Evolutionary conservation across 2,329 filamentous ascomycete species (phyloP).

Genomic region (Fusarium liriodendri): DNA sequence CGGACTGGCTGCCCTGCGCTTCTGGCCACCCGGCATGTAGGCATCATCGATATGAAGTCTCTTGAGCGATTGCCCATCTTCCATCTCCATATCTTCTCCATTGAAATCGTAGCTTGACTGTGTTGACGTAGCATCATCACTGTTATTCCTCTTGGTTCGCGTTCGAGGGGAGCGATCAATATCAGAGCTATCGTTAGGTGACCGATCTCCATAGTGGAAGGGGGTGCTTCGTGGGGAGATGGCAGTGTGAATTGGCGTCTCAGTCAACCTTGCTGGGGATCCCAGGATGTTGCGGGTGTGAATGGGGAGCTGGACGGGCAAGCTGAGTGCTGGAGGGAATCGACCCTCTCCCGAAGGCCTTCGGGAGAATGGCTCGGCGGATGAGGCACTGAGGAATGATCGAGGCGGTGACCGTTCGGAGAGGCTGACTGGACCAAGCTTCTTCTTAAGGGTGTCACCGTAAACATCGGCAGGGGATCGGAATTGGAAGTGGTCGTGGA

Average conservation of each 20-base stretch:
- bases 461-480: constrained; percentile 59
- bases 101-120: constrained; percentile 57
- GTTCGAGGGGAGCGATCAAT: constrained; percentile 60
- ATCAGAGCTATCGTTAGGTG: constrained; percentile 57
- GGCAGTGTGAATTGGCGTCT: constrained; percentile 61
- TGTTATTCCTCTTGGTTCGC: constrained; percentile 62
- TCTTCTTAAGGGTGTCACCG: constrained; percentile 64
- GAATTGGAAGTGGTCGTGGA: constrained; percentile 63
- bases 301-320: constrained; percentile 60
- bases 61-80: constrained; percentile 63
- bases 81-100: constrained; percentile 60
- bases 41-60: constrained; percentile 62
- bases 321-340: constrained; percentile 51
- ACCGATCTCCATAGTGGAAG: constrained; percentile 57
- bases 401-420: constrained; percentile 60
- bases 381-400: constrained; percentile 56
- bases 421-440: constrained; percentile 61
- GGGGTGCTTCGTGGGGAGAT: constrained; percentile 58
- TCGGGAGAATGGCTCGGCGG: constrained; percentile 52
- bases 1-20: constrained; percentile 68
- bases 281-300: constrained; percentile 56
- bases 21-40: constrained; percentile 58
- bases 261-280: constrained; percentile 56
- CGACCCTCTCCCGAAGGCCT: constrained; percentile 54
- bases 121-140: constrained; percentile 61